Evolutionary conservation across 2,329 filamentous ascomycete species (phyloP).

Genomic region (Paecilomyces niveus): DNA sequence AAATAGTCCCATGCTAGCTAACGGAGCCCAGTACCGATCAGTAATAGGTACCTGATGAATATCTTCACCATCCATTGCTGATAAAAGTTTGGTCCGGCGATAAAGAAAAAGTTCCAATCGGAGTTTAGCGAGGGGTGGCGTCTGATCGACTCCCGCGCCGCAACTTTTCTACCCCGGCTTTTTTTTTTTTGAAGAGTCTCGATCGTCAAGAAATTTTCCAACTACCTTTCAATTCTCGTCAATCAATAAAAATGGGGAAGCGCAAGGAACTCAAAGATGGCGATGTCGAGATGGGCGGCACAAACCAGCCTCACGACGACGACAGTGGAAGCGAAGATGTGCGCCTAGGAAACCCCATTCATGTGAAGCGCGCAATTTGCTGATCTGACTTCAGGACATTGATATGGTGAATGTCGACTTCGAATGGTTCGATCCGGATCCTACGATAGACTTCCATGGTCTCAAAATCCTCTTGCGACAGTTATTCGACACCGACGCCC

Average conservation of each 20-base stretch:
- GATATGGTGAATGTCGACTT: conserved; percentile 94
- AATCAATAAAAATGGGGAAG: conserved; percentile 38
- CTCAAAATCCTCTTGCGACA: conserved; percentile 85
- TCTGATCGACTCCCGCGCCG: not conserved
- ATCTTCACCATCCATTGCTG: not conserved
- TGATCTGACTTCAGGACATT: conserved; percentile 56
- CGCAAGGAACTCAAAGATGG: conserved; percentile 43
- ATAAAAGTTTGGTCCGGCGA: conserved; percentile 5
- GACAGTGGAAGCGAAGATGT: conserved; percentile 31
- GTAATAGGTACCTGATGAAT: not conserved
- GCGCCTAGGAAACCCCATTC: not conserved
- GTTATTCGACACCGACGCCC: conserved; percentile 80
- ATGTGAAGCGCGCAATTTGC: not conserved
- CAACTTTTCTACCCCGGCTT: not conserved
- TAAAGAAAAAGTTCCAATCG: conserved; percentile 6
- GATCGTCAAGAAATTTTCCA: not conserved
- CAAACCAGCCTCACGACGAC: conserved; percentile 29
- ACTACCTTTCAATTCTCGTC: not conserved
- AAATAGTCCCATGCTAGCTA: too few species aligned
- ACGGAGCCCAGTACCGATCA: too few species aligned
- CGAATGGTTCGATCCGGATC: conserved; percentile 95
- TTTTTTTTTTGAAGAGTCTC: not conserved
- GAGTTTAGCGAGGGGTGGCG: conserved; percentile 5
- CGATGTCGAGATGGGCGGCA: conserved; percentile 37
- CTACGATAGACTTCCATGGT: conserved; percentile 88